Evolutionary conservation across 257 asterid species (phyloP).

Genomic region (Petunia secreta): DNA sequence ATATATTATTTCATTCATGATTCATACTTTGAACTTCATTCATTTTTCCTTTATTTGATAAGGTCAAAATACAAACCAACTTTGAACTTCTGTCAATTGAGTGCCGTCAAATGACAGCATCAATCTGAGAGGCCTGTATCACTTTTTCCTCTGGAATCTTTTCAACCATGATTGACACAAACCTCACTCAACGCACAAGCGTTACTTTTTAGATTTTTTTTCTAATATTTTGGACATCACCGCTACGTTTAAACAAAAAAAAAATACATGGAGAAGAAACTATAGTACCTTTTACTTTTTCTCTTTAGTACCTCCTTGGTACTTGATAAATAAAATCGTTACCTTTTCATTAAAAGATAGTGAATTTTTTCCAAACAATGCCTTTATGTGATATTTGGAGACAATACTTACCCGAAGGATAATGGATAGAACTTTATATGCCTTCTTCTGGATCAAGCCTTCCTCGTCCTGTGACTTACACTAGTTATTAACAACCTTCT

Average conservation of each 20-base stretch:
- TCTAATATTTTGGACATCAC: neutral
- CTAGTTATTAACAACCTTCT: neutral
- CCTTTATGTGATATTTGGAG: neutral
- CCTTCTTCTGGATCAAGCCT: slow-evolving; percentile 88
- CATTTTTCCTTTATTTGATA: too few species aligned
- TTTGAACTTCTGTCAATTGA: neutral
- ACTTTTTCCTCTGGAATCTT: neutral
- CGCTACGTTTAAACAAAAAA: neutral
- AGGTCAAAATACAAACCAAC: too few species aligned
- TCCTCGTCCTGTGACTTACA: slow-evolving; percentile 63
- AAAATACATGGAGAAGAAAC: neutral
- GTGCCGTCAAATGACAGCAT: slow-evolving; percentile 16
- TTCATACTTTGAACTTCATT: slow-evolving; percentile 10
- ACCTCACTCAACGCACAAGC: slow-evolving; percentile 17
- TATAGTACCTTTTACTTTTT: too few species aligned
- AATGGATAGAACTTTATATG: slow-evolving; percentile 74
- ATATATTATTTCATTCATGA: neutral
- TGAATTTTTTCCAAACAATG: neutral
- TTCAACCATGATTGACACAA: slow-evolving; percentile 16
- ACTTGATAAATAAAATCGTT: too few species aligned
- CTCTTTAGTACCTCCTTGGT: too few species aligned
- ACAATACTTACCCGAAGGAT: slow-evolving; percentile 64
- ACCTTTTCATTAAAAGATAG: too few species aligned
- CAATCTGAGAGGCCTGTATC: neutral
- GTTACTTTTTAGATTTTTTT: neutral